Evolutionary conservation across 1,139 yeast species (phyloP), one percentile per base, ranked within the genome.

Genomic region (Taphrina betulina): DNA sequence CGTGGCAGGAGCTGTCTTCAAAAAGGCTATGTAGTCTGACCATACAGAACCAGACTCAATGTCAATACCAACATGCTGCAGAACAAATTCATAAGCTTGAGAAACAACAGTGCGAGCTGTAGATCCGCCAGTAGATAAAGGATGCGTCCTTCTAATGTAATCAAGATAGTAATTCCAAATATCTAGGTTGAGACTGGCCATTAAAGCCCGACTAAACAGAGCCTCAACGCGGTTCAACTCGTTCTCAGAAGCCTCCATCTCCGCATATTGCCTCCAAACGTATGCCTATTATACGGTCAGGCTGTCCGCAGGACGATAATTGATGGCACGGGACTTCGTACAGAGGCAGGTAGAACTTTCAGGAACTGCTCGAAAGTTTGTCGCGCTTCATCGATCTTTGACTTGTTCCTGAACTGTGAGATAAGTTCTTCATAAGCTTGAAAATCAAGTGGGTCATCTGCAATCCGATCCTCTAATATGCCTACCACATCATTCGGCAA

Each of bases 21-120:
- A 75, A 64, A 89, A 90, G n/a, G 77, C 83, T 33, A 92, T 69
- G 67, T 87, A 92, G 64, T 87, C 95, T 51, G 77, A 76, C 96
- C 96, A 92, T 54, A 92, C 72, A 1, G 75, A 75, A 29, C 85
- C 85, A 44, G 92, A 79, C 41, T 78, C 75, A 5, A 85, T 78
- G 68, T 92, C 98, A 53, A 82, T 74, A 1, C 95, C 94, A 31
- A 90, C 89, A 60, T 82, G 78, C 38, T 78, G 80, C 29, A 87
- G 74, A 1, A 95, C 95, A 68, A 85, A 81, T 62, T 88, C 95
- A 67, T 83, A 92, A 0, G 96, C 95, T 66, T 83, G 85, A 23
- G 83, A 75, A 8, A 90, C 87, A 2, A 79, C 77, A 5, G 82
- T 79, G 61, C 95, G 76, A 0, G 95, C 94, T 62, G 80, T 81